A percentile compares a stretch with the other conserved stretches of the same genome.
phyloP scores from a whole-genome alignment of 306 rosid genomes.

The Cucurbita ficifolia region DNA sequence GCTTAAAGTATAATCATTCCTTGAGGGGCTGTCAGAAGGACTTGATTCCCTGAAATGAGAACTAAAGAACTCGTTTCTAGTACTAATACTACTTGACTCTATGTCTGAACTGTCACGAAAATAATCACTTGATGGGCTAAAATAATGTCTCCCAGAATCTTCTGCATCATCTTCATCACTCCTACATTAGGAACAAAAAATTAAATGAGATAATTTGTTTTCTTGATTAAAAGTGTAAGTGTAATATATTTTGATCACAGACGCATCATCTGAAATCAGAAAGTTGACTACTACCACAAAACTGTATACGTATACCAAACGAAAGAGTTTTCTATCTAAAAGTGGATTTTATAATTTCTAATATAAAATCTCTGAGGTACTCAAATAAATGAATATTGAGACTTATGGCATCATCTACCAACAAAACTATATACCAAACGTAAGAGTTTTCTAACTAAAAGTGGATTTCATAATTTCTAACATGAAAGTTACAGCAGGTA shows the following conservation, averaged over 20 bases:
- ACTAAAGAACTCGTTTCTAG: conserved; percentile 43
- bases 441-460: too few species aligned
- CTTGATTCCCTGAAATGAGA: conserved; percentile 47
- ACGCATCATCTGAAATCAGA: neutral
- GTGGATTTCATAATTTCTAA: too few species aligned
- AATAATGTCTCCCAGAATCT: conserved; percentile 52
- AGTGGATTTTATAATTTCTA: neutral
- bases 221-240: neutral
- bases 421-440: neutral
- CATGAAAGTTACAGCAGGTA: neutral
- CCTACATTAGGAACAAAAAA: conserved; percentile 24
- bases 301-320: neutral
- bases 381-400: neutral
- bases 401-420: neutral
- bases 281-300: neutral
- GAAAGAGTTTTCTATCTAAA: neutral
- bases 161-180: conserved; percentile 62
- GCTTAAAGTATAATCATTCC: conserved; percentile 44
- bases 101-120: conserved; percentile 45
- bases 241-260: neutral
- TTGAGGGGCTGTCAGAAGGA: conserved; percentile 67
- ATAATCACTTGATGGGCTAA: conserved; percentile 63
- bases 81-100: conserved; percentile 71
- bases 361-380: neutral
- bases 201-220: neutral